Percentiles rank a stretch among this genome's conserved stretches.
Conservation (phyloP, 1,139 yeast species). For the Scheffersomyces quercinus region DNA sequence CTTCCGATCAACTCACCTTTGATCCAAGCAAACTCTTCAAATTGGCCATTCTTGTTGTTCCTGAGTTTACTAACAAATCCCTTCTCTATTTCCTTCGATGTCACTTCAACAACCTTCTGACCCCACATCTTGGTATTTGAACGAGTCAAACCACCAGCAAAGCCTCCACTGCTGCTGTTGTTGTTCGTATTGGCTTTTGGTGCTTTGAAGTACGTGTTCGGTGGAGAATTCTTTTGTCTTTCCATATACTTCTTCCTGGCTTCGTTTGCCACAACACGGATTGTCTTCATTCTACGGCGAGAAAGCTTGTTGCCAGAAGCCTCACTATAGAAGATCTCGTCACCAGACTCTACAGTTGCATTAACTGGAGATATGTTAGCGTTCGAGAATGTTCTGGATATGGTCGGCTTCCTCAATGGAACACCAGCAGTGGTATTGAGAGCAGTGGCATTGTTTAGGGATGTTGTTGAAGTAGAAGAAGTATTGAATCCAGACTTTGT, state of each 20-base stretch:
- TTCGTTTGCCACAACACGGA: conserved; percentile 89
- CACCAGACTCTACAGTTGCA: conserved; percentile 27
- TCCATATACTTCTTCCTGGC: conserved; percentile 62
- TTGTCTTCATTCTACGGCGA: conserved; percentile 71
- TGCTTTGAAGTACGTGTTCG: conserved; percentile 73
- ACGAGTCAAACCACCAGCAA: conserved; percentile 49
- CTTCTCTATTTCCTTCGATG: conserved; percentile 63
- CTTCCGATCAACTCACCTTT: conserved; percentile 96
- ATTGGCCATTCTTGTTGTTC: conserved; percentile 60
- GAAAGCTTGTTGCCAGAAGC: conserved; percentile 27
- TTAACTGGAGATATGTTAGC: conserved; percentile 46
- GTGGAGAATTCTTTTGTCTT: conserved; percentile 36
- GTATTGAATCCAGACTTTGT: not conserved
- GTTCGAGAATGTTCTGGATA: conserved; percentile 49
- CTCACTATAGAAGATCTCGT: conserved; percentile 38
- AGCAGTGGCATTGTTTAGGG: not conserved
- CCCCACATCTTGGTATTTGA: conserved; percentile 98
- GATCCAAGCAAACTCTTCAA: conserved; percentile 93
- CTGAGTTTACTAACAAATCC: conserved; percentile 61
- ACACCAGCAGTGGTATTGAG: conserved; percentile 2
- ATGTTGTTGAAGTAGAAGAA: conserved; percentile 1
- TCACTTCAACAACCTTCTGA: conserved; percentile 86
- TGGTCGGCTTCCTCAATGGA: conserved; percentile 33
- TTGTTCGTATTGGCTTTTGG: not conserved
- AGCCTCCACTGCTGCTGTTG: not conserved